Base-by-base conservation (phyloP, 139 green algal species). In the Auxenochlorella protothecoides region DNA sequence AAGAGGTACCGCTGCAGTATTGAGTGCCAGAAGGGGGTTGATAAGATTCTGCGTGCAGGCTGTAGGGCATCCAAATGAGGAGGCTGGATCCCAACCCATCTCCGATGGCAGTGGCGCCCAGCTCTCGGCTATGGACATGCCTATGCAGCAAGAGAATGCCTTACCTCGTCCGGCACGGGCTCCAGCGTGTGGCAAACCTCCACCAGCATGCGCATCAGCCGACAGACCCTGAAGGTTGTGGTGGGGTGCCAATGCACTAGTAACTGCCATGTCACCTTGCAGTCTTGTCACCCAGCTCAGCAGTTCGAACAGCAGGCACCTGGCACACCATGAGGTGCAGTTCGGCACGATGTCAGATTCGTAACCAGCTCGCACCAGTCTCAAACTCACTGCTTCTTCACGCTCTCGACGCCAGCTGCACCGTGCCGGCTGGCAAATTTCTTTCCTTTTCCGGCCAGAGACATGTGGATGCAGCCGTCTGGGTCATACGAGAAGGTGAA, bases 121-220 rank as follows among this genome's bases (percentile, higher is more conserved):
- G 64, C 64, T 63, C 14, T 73, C 15, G 53, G 27, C 27, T 44
- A 44, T 44, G 27, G 27, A 44, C 27, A 44, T 44, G 27, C 27
- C 27, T 44, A 44, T 44, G 27, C 27, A 44, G 27, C 27, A 44
- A 44, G 27, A 44, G 27, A 44, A 44, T 44, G 27, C 27, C 13
- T 60, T 64, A 87, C 82, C 85, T 92, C 81, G 5, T 76, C 52
- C 53, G 88, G 88, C n/a, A 92, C 84, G 55, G 84, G 63, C 59
- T 92, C 86, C 66, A 95, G 76, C 2, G 88, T 92, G 16, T 84
- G 71, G 74, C 82, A 90, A 14, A 92, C 70, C 67, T 86, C 75
- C 14, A 95, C 85, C 51, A 95, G 82, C 79, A 87, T 90, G 62
- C 89, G 82, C 76, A 95, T 89, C 15, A 93, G 80, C 11, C 82